Base-by-base conservation (phyloP, 257 asterid species). In the Hygrophila difformis region DNA sequence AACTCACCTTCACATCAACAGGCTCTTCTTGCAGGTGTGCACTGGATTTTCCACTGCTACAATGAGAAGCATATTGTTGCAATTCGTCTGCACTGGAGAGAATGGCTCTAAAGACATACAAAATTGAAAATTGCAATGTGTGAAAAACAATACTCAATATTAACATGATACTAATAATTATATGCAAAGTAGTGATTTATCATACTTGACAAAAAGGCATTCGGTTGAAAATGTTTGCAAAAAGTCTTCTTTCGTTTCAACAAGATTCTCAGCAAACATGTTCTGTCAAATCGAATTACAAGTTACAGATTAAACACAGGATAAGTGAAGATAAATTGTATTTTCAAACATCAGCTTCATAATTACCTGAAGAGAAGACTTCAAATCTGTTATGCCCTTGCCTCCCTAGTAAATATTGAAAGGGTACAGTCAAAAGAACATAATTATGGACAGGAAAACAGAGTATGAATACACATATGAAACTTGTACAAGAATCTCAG, bases 341-440 rank as follows among this genome's bases (percentile, higher is more conserved):
- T 4, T 19, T 23, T 45, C 33, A 53, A 34, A 37, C 24, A 43
- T 5, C 16, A 8, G 42, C n/a, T 37, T 31, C 9, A 56, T 24
- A 17, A 39, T 43, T 73, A 91, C 96, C 98, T 70, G 70, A 64
- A 91, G 85, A 53, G 81, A 70, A 53, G 87, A 65, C 69, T 78
- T 80, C 45, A 91, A 74, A 59, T 82, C 86, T 51, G 99, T 91
- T 67, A 82, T 65, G 39, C 98, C 98, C 62, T 74, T 82, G 71
- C 96, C 98, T 43, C 92, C 94, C 98, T 84, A 54, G 40, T 24
- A 68, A 64, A 40, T 48, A 47, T 51, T 29, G n/a, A n/a, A 55
- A 61, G 10, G 28, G 18, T 34, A 66, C 31, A 44, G 49, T 70
- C 56, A 73, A 29, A 44, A 55, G 14, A 54, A 21, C 18, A 41